These are phyloP conservation scores for Cercophora scortea DNA, from an alignment of 495 filamentous ascomycete species.

Conservation along the genomic window DNA sequence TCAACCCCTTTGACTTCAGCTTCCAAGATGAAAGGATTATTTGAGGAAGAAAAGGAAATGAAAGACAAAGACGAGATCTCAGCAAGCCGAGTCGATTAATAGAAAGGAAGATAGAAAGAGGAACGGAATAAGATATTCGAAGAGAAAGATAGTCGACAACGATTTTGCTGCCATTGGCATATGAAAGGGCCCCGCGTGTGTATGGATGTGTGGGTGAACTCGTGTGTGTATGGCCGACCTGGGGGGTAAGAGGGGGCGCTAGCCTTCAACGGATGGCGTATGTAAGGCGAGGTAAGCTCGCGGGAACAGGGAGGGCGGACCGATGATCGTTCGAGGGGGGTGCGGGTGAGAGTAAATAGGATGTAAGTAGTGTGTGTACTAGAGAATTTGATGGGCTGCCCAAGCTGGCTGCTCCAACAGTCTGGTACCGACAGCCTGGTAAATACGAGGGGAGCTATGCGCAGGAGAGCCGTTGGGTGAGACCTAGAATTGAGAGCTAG, in stretches of 20 bases:
- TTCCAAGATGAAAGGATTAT: background rate
- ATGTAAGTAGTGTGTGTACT: too few relatives aligned
- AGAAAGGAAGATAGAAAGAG: background rate
- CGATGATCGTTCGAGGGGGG: background rate
- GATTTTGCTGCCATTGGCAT: constrained; percentile 5
- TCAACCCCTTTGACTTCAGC: constrained; percentile 7
- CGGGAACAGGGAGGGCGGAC: constrained; percentile 6
- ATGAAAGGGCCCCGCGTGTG: constrained; percentile 2
- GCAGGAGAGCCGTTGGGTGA: background rate
- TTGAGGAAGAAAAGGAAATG: background rate
- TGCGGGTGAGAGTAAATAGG: background rate
- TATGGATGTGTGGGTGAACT: constrained; percentile 1
- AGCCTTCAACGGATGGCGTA: constrained; percentile 15
- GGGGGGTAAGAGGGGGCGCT: constrained; percentile 10
- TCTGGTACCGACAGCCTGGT: background rate
- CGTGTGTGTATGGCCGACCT: background rate
- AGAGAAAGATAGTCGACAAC: background rate
- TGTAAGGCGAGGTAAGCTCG: constrained; percentile 10
- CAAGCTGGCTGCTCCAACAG: background rate
- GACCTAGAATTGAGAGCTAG: background rate
- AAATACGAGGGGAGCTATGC: background rate
- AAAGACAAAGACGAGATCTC: background rate
- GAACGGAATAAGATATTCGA: background rate
- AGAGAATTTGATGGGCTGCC: background rate
- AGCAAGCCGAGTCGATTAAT: background rate